Evolutionary conservation across 140 eudicot genomes (phyloP).

Genomic region (Bidens hawaiensis): DNA sequence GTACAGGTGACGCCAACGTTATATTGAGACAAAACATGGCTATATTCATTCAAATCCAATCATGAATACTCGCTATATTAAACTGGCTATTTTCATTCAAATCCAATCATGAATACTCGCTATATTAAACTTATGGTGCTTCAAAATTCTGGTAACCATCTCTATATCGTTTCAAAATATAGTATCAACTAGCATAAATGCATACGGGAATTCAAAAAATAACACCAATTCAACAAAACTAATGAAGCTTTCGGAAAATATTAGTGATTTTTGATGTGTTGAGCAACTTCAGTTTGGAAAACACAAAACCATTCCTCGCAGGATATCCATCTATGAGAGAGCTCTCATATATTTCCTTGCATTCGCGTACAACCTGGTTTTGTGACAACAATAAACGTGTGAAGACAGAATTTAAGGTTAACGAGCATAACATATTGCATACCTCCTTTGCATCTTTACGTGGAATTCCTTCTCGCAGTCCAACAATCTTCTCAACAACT

Average conservation of each 20-base stretch:
- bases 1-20: too few relatives aligned
- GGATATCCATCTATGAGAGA: slow-evolving; percentile 89
- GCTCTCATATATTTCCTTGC: slow-evolving; percentile 83
- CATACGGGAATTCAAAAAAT: background rate
- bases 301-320: slow-evolving; percentile 79
- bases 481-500: slow-evolving; percentile 85
- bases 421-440: slow-evolving; percentile 3
- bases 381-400: background rate
- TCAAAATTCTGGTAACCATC: slow-evolving; percentile 8
- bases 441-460: slow-evolving; percentile 98
- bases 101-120: background rate
- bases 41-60: too few relatives aligned
- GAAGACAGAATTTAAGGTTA: background rate
- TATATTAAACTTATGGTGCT: background rate
- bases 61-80: too few relatives aligned
- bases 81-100: too few relatives aligned
- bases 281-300: slow-evolving; percentile 73
- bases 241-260: slow-evolving; percentile 69
- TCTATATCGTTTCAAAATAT: background rate
- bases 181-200: slow-evolving; percentile 1
- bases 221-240: background rate
- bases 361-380: slow-evolving; percentile 88
- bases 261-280: slow-evolving; percentile 41
- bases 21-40: too few relatives aligned
- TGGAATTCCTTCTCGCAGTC: slow-evolving; percentile 93